Base-by-base conservation (phyloP, 2,329 filamentous ascomycete genomes). In the Apiospora rasikravindrae region DNA sequence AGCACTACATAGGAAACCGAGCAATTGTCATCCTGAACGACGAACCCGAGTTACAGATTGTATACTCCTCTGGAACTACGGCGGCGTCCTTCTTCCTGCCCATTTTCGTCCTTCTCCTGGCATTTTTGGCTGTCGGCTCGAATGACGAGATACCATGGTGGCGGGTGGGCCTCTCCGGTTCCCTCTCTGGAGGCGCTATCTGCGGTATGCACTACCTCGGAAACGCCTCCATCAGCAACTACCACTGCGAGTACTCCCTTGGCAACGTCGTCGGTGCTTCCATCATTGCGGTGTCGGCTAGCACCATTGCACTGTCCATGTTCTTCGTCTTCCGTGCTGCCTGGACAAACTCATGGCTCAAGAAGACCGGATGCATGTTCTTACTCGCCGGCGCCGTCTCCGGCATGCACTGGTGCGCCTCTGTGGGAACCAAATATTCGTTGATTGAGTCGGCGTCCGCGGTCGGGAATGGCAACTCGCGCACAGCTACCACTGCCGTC, bases 161-260 rank as follows among this genome's bases (percentile, higher is more conserved):
- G 81, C 88, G 91, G 64, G 86, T 93, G 13, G 78, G 87, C 11
- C 78, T 89, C 7, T 92, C 92, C 11, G 94, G 94, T 10, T 78
- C 90, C 0, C 86, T 95, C 64, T 92, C 92, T 1, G 94, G 94
- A 16, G 85, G 90, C 4, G 91, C 93, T 33, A 92, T 96, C 69
- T 94, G 92, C 73, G 93, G 92, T 44, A 96, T 97, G 94, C 93
- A 97, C 81, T 97, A 96, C 77, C 85, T 96, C 29, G 94, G 94
- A n/a, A 95, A 97, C 79, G 89, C 93, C 42, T 94, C 94, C 45
- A 94, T 96, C 73, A 86, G 87, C 44, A 96, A 97, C 80, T 97
- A 97, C 78, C 82, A 79, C 5, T 91, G 93, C 76, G 82, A 85
- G 11, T 95, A 95, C 76, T 81, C 82, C 3, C 78, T 83, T 16